A percentile compares a stretch with the other conserved stretches of the same genome.
Conservation (phyloP, 352 stramenopile genomes). For the Phytophthora vignae region DNA sequence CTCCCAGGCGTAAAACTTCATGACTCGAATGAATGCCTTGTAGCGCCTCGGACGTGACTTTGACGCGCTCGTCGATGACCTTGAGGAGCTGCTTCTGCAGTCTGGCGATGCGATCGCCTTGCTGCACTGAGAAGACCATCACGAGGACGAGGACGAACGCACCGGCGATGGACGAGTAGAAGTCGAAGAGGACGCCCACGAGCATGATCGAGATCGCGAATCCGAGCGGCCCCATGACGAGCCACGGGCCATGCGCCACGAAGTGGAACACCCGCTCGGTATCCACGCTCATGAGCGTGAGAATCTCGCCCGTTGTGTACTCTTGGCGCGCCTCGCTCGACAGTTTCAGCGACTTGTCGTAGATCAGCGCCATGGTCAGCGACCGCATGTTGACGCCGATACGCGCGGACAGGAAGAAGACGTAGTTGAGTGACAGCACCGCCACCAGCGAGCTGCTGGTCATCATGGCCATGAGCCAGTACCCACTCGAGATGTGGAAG, state of each 20-base stretch:
- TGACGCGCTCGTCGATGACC: slow-evolving; percentile 82
- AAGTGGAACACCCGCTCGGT: slow-evolving; percentile 43
- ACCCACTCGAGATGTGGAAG: slow-evolving; percentile 34
- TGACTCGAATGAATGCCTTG: slow-evolving; percentile 91
- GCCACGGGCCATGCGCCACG: slow-evolving; percentile 36
- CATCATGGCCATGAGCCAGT: slow-evolving; percentile 35
- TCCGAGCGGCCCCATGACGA: slow-evolving; percentile 34
- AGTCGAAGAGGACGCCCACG: slow-evolving; percentile 41
- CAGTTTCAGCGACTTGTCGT: slow-evolving; percentile 61
- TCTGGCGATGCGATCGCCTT: slow-evolving; percentile 26
- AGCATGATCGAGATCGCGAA: no score
- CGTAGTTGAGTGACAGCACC: slow-evolving; percentile 41
- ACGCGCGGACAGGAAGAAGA: slow-evolving; percentile 38
- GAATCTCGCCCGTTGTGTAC: slow-evolving; percentile 48
- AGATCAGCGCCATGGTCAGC: slow-evolving; percentile 46
- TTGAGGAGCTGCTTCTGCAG: slow-evolving; percentile 30
- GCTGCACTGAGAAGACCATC: slow-evolving; percentile 20
- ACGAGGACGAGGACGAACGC: slow-evolving; percentile 15
- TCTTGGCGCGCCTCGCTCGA: slow-evolving; percentile 53
- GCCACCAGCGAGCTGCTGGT: slow-evolving; percentile 20
- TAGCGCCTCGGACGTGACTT: slow-evolving; percentile 93
- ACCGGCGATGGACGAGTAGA: slow-evolving; percentile 9
- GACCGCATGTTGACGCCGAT: slow-evolving; percentile 46
- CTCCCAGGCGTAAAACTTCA: slow-evolving; percentile 91
- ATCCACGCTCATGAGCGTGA: slow-evolving; percentile 48